A percentile compares a stretch with the other conserved stretches of the same genome.
phyloP scores from a whole-genome alignment of 805 yeast genomes.

The Cyberlindnera xishuangbannaensis region DNA sequence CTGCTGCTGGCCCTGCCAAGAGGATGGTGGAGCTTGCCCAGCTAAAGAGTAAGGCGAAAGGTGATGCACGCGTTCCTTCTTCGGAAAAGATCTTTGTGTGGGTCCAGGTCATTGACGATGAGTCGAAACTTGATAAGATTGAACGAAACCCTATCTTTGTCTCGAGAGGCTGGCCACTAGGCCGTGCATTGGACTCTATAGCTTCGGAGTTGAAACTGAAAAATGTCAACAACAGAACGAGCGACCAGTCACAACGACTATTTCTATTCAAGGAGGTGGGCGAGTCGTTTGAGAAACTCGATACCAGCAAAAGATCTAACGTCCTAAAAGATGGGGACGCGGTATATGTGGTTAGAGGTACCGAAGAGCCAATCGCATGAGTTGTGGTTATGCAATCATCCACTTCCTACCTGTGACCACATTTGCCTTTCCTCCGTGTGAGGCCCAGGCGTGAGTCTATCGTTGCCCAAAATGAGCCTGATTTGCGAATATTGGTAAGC shows the following conservation, averaged over 20 bases:
- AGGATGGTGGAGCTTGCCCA: conserved; percentile 17
- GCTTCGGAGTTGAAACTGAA: conserved; percentile 16
- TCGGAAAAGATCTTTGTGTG: conserved; percentile 20
- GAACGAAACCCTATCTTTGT: conserved; percentile 18
- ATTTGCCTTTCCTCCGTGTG: too few relatives aligned
- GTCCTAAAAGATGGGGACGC: conserved; percentile 16
- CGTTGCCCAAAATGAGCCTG: too few relatives aligned
- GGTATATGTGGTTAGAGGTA: conserved; percentile 22
- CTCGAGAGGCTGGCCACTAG: conserved; percentile 24
- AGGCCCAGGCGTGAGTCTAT: neutral
- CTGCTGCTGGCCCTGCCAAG: conserved; percentile 14
- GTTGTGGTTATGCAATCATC: too few relatives aligned
- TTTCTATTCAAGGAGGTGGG: conserved; percentile 17
- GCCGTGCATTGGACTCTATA: conserved; percentile 23
- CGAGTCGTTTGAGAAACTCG: conserved; percentile 13
- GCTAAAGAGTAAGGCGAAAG: conserved; percentile 21
- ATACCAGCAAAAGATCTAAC: conserved; percentile 18
- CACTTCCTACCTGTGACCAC: too few relatives aligned
- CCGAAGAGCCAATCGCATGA: conserved; percentile 1
- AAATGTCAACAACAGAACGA: conserved; percentile 22
- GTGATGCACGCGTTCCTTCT: conserved; percentile 17
- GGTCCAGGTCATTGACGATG: conserved; percentile 24
- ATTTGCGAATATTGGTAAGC: too few relatives aligned
- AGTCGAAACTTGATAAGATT: conserved; percentile 17
- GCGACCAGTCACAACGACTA: conserved; percentile 15